phyloP scores from a whole-genome alignment of 2,329 filamentous ascomycete genomes.

The Neurospora crassa region DNA sequence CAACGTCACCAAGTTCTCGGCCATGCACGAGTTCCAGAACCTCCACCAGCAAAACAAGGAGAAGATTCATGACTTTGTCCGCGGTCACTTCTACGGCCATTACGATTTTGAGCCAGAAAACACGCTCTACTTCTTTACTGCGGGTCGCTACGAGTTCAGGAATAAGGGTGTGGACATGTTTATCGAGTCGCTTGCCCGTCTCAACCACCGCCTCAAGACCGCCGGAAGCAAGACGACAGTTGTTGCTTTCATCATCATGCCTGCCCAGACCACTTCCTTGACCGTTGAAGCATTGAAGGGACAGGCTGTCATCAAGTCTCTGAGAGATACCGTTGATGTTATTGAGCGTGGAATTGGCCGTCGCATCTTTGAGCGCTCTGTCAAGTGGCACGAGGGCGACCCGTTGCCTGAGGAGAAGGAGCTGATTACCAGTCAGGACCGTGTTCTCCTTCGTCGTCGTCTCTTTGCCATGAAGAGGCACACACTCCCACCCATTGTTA shows the following conservation, averaged over 20 bases:
- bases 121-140: constrained; percentile 95
- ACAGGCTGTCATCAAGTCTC: constrained; percentile 93
- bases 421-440: constrained; percentile 82
- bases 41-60: constrained; percentile 93
- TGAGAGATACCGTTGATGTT: constrained; percentile 84
- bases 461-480: constrained; percentile 96
- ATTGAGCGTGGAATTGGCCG: constrained; percentile 90
- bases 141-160: constrained; percentile 92
- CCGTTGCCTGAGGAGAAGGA: constrained; percentile 95
- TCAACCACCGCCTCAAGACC: constrained; percentile 87
- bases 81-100: constrained; percentile 96
- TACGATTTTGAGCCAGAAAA: constrained; percentile 96
- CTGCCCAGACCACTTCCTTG: constrained; percentile 87
- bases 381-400: constrained; percentile 93
- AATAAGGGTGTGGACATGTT: constrained; percentile 99
- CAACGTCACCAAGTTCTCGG: constrained; percentile 97
- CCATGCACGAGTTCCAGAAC: constrained; percentile 98
- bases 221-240: constrained; percentile 84
- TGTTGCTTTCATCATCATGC: constrained; percentile 98
- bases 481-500: constrained; percentile 86
- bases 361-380: constrained; percentile 85
- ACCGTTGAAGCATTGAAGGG: constrained; percentile 94
- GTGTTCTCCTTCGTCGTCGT: constrained; percentile 80
- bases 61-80: constrained; percentile 96
- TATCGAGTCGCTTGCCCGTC: constrained; percentile 85